Percentiles rank a stretch among this genome's conserved stretches.
Evolutionary conservation across 2,329 filamentous ascomycete species (phyloP).

Genomic region (Trichophyton simii): DNA sequence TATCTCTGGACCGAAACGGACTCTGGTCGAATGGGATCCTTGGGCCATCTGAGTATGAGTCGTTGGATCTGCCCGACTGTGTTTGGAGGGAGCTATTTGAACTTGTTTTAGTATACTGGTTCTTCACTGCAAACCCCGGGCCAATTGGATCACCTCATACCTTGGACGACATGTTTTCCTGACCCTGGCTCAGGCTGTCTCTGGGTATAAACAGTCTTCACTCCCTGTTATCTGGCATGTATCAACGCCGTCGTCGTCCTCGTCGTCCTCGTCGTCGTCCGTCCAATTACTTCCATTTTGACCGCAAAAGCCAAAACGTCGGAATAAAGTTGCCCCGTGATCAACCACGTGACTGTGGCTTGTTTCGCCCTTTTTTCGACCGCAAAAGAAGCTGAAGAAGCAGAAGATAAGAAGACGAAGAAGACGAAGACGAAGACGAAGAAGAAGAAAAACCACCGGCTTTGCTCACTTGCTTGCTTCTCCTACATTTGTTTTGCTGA

Average conservation of each 20-base stretch:
- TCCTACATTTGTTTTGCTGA: background rate
- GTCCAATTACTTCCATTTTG: no score
- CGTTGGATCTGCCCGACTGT: constrained; percentile 28
- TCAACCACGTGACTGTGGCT: background rate
- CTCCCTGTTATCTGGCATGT: background rate
- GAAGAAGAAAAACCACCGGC: background rate
- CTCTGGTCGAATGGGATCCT: constrained; percentile 33
- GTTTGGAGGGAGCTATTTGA: constrained; percentile 18
- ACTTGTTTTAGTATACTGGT: background rate
- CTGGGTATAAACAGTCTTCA: background rate
- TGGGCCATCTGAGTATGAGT: constrained; percentile 34
- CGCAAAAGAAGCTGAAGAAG: background rate
- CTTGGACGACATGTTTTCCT: background rate
- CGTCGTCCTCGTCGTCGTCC: no score
- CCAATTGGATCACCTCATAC: background rate
- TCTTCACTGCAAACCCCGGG: background rate
- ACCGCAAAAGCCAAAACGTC: background rate
- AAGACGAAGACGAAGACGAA: background rate
- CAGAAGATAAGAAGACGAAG: background rate
- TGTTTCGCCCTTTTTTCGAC: background rate
- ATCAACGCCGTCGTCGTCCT: background rate
- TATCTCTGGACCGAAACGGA: constrained; percentile 35
- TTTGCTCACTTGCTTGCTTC: background rate
- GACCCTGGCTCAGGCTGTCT: background rate
- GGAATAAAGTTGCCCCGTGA: background rate